These are phyloP conservation scores for Alternaria tenuissima DNA, from an alignment of 2,329 filamentous ascomycete genomes.

Conservation along the genomic window DNA sequence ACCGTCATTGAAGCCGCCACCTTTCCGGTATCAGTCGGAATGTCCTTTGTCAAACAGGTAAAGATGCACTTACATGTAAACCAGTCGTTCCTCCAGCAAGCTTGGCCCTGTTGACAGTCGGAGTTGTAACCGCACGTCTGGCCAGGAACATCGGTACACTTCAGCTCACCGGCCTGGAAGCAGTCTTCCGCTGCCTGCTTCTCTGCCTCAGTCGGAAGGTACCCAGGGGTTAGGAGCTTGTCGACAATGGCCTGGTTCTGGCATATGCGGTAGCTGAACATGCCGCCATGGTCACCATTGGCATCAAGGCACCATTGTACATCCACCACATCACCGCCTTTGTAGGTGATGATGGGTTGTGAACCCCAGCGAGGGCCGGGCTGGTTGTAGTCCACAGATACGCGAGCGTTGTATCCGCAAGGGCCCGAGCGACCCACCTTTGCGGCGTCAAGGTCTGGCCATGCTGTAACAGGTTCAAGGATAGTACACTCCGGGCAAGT, in stretches of 20 bases:
- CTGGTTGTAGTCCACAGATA: slow-evolving; percentile 47
- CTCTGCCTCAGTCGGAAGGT: slow-evolving; percentile 45
- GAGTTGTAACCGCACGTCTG: slow-evolving; percentile 42
- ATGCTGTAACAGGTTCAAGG: slow-evolving; percentile 44
- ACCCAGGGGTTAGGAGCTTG: slow-evolving; percentile 41
- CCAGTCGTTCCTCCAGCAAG: slow-evolving; percentile 48
- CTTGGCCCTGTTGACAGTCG: slow-evolving; percentile 40
- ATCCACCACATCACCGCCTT: slow-evolving; percentile 37
- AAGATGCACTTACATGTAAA: slow-evolving; percentile 35
- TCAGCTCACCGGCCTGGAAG: slow-evolving; percentile 37
- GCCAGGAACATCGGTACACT: slow-evolving; percentile 44
- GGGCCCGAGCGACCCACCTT: slow-evolving; percentile 43
- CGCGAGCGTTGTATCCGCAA: slow-evolving; percentile 48
- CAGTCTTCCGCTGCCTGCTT: slow-evolving; percentile 47
- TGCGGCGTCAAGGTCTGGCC: slow-evolving; percentile 41
- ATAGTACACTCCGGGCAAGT: slow-evolving; percentile 49
- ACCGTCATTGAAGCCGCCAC: slow-evolving; percentile 38
- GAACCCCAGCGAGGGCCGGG: slow-evolving; percentile 43
- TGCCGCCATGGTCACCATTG: slow-evolving; percentile 48
- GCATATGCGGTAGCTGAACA: slow-evolving; percentile 48
- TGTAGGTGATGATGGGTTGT: slow-evolving; percentile 42
- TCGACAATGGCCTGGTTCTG: slow-evolving; percentile 44
- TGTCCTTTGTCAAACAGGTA: fast-evolving
- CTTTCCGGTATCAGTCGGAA: neutral
- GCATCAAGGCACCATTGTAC: slow-evolving; percentile 48